phyloP scores from a whole-genome alignment of 352 stramenopile species.

The Pythium aristosporum region DNA sequence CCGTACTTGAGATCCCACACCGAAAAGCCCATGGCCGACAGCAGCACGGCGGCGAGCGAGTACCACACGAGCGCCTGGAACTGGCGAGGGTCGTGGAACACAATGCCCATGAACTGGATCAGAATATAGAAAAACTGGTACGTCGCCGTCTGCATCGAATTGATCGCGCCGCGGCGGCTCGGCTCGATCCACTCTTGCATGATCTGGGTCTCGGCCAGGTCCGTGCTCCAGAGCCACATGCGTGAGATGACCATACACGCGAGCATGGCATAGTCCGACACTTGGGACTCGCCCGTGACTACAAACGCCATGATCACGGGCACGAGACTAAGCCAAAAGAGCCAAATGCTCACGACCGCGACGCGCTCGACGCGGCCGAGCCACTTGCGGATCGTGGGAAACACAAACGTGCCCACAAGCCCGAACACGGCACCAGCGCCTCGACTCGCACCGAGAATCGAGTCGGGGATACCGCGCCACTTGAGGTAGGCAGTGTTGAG shows the following conservation, averaged over 20 bases:
- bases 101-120: conserved; percentile 31
- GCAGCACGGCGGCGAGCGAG: conserved; percentile 8
- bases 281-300: conserved; percentile 20
- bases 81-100: conserved; percentile 28
- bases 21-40: conserved; percentile 23
- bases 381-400: conserved; percentile 17
- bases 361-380: conserved; percentile 23
- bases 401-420: conserved; percentile 26
- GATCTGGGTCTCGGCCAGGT: conserved; percentile 30
- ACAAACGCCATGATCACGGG: conserved; percentile 16
- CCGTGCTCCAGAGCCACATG: conserved; percentile 24
- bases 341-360: conserved; percentile 25
- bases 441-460: conserved; percentile 19
- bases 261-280: conserved; percentile 30
- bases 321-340: conserved; percentile 29
- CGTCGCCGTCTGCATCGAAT: conserved; percentile 29
- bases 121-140: conserved; percentile 28
- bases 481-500: conserved; percentile 32
- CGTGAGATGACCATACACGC: conserved; percentile 1
- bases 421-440: conserved; percentile 23
- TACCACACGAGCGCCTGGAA: conserved; percentile 26
- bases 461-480: conserved; percentile 27
- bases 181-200: conserved; percentile 32
- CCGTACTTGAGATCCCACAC: conserved; percentile 24
- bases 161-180: conserved; percentile 24